Evolutionary conservation across 352 stramenopile species (phyloP), one percentile per base, ranked within the genome.

Genomic region (Phytophthora litchii): DNA sequence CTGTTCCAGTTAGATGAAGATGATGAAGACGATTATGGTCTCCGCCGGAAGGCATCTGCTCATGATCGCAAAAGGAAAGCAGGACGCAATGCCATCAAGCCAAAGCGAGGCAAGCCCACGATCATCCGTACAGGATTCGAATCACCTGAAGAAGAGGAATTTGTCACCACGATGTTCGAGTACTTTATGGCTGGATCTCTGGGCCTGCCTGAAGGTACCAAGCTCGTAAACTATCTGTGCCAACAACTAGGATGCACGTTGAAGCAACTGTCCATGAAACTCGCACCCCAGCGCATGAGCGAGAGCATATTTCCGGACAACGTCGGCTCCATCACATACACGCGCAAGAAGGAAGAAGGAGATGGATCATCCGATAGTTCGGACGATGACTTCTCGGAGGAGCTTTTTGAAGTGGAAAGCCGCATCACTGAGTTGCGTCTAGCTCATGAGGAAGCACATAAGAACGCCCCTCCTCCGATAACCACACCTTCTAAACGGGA

Each of bases 121-220:
- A 91, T 91, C 65, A 88, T 91, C 48, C 81, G 81, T 49, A 91
- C 81, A 62, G 81, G 81, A 31, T 91, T 91, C 46, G 78, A 89
- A 34, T 82, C 74, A 1, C 60, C 53, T 4, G 73, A 91, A 60
- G 81, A 91, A 62, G 79, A 89, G 46, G 56, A 73, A 43, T 88
- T 83, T 52, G 74, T 83, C 25, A 80, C 53, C 1, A 64, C 73
- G 7, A 68, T 91, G 35, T 72, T 87, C 50, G 77, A 91, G 61
- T 88, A 70, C 49, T 91, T 91, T 32, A 73, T 76, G 46, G 73
- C 72, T n/a, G 81, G 81, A 17, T 44, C 67, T 47, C 62, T 91
- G 23, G 74, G 78, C 11, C 34, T 91, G 12, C 51, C 64, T 14
- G 73, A 87, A n/a, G 75, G 71, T 8, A 87, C 76, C n/a, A 73